These are phyloP conservation scores for Xylaria castorea DNA, from an alignment of 495 filamentous ascomycete species.

Conservation along the genomic window DNA sequence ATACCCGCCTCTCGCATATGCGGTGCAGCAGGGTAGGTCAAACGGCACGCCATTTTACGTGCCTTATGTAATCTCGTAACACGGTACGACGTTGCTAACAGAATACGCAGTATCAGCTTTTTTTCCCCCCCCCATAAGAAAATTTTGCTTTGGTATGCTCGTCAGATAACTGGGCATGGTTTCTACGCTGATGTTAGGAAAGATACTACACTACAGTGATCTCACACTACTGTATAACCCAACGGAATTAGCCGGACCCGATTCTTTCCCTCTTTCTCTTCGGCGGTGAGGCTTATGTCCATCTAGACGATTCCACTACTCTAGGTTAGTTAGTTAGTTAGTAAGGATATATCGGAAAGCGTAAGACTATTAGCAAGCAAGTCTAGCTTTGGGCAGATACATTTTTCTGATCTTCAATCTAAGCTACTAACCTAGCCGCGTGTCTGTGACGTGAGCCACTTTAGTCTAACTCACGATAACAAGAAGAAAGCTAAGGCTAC, in stretches of 20 bases:
- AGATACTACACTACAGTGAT: background rate
- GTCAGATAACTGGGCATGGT: background rate
- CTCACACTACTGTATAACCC: conserved; percentile 1
- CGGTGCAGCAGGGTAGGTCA: background rate
- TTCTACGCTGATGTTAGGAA: background rate
- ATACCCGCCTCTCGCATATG: conserved; percentile 3
- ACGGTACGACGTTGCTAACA: background rate
- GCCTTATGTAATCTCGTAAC: background rate
- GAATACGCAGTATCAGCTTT: background rate
- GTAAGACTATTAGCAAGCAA: conserved; percentile 6
- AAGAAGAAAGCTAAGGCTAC: conserved; percentile 4
- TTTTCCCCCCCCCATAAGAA: background rate
- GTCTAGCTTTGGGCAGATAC: background rate
- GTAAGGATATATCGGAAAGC: background rate
- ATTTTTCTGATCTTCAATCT: background rate
- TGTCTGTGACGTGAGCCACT: background rate
- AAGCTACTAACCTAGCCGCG: background rate
- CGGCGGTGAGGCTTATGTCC: background rate
- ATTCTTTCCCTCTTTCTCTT: background rate
- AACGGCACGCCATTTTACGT: background rate
- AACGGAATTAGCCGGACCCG: conserved; percentile 8
- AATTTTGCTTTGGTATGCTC: background rate
- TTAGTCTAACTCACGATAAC: background rate
- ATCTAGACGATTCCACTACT: background rate
- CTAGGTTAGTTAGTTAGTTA: no score